Evolutionary conservation across 2,329 filamentous ascomycete genomes (phyloP), one percentile per base, ranked within the genome.

Genomic region (Verruconis gallopava): DNA sequence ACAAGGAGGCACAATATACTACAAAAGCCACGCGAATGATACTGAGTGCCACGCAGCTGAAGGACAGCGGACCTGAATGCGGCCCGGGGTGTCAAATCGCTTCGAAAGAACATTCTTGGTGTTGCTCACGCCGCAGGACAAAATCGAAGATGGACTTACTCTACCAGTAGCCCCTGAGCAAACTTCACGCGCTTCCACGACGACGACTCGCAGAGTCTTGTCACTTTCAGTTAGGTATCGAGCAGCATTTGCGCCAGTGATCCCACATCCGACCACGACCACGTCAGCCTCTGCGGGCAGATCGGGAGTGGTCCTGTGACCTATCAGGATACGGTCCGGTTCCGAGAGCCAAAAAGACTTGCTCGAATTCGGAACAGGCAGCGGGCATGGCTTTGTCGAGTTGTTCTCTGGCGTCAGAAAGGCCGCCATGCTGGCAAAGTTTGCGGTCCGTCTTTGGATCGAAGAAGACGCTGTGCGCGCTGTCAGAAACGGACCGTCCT

Each of bases 81-180:
- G n/a, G n/a, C n/a, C n/a, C n/a, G n/a, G n/a, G n/a, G n/a, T n/a
- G n/a, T n/a, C n/a, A n/a, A n/a, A n/a, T n/a, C n/a, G n/a, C n/a
- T n/a, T n/a, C n/a, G n/a, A n/a, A n/a, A n/a, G n/a, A n/a, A n/a
- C n/a, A n/a, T n/a, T n/a, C n/a, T n/a, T n/a, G n/a, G n/a, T n/a
- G n/a, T n/a, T n/a, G n/a, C n/a, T n/a, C n/a, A n/a, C n/a, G n/a
- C n/a, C n/a, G n/a, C n/a, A n/a, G n/a, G n/a, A n/a, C n/a, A n/a
- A n/a, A n/a, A 18, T 11, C 14, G 19, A 14, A 40, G 44, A 37
- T 9, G 28, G 4, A 67, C 75, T 67, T 53, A 83, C 79, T 53
- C 82, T 64, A n/a, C 83, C 82, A 1, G 82, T 89, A n/a, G 83
- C 83, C 14, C 83, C 83, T 73, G 75, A 86, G 54, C 82, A 88